Evolutionary conservation across 2,329 filamentous ascomycete species (phyloP), one percentile per base, ranked within the genome.

Genomic region (Diaporthe eres): DNA sequence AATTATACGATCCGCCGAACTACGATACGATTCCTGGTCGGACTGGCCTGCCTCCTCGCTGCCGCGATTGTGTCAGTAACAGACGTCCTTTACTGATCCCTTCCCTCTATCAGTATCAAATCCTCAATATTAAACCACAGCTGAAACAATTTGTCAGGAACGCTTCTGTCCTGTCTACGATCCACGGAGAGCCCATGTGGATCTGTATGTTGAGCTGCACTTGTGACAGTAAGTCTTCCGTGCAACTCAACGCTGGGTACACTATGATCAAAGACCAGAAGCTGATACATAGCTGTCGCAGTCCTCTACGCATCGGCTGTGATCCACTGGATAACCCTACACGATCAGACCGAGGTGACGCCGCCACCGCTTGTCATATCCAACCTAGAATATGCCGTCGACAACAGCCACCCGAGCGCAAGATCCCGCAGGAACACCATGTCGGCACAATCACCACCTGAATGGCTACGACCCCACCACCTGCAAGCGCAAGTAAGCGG

Each of bases 321-420:
- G 28, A 39, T 68, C 31, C 63, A 68, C 47, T 68, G 63, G 63
- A 51, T 53, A 4, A 53, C 47, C 13, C 12, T 49, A 7, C 22
- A 68, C 19, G 63, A 68, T 47, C 44, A 37, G 28, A 51, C 47
- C 19, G 28, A 34, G 7, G 13, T 25, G 63, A 34, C 4, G 3
- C 31, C 47, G 47, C 63, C 47, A 19, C 44, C 63, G 19, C 63
- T 68, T 22, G 63, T 68, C 1, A 68, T 68, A 39, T 68, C 63
- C 63, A 68, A 68, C 63, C 13, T 68, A 9, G 63, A 68, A 68
- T 68, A 68, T 25, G 63, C 63, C 47, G 63, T 68, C 47, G 63
- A 68, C 22, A 68, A 68, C 63, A 68, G 63, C 44, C 63, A 68
- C 63, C 63, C 63, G 10, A 68, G 44, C 13, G 47, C 31, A 9